phyloP scores from a whole-genome alignment of 2,329 filamentous ascomycete species.

The Cylindrodendrum hubeiense region DNA sequence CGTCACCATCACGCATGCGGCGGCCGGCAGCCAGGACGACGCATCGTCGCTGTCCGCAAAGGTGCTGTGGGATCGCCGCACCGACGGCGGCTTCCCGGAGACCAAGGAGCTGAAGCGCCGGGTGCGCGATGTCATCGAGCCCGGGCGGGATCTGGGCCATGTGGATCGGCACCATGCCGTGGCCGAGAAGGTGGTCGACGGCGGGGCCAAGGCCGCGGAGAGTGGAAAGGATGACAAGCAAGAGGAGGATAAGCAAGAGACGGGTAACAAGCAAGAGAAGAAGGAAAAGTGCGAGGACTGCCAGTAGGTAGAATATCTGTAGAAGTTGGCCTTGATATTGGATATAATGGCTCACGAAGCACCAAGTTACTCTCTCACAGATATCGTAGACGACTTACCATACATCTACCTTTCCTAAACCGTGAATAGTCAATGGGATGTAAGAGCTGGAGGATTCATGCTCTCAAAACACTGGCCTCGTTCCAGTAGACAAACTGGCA shows the following conservation, averaged over 20 bases:
- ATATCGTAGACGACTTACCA: too few species aligned
- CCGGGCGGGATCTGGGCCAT: conserved; percentile 83
- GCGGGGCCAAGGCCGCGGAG: background rate
- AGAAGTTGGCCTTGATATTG: background rate
- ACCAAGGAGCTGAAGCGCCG: conserved; percentile 90
- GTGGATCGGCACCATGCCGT: conserved; percentile 69
- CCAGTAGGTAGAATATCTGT: conserved; percentile 23
- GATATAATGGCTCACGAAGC: background rate
- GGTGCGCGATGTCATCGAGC: conserved; percentile 86
- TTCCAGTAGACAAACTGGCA: too few species aligned
- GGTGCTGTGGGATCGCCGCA: conserved; percentile 88
- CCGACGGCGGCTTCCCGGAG: conserved; percentile 91
- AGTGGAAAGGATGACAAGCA: background rate
- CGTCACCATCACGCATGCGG: conserved; percentile 69
- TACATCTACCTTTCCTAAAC: too few species aligned
- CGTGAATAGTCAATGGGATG: too few species aligned
- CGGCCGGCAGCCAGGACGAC: conserved; percentile 45
- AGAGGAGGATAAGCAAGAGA: conserved; percentile 19
- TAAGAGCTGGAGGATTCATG: too few species aligned
- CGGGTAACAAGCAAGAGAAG: conserved; percentile 15
- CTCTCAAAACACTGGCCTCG: too few species aligned
- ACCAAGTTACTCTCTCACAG: too few species aligned
- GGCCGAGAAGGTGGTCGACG: conserved; percentile 14
- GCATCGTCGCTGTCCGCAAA: conserved; percentile 51
- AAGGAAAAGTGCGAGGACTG: conserved; percentile 45